Evolutionary conservation across 768 basidiomycete species (phyloP), one percentile per base, ranked within the genome.

Genomic region (Russula sp.): DNA sequence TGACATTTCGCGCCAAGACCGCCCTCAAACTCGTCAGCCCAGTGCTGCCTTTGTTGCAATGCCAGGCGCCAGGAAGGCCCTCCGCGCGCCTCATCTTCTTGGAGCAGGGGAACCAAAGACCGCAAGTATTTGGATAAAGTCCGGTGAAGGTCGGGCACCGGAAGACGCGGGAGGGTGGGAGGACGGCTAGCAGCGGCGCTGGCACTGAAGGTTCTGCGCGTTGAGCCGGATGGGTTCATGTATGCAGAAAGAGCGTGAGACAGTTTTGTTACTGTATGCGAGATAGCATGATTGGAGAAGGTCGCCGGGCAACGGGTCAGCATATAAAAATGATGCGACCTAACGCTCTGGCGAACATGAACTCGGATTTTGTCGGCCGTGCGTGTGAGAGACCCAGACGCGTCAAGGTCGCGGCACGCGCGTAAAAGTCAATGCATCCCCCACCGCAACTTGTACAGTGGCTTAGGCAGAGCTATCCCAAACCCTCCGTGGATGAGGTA

Each of bases 61-160:
- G 85, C 84, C 0, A 77, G 73, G 6, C 77, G 68, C 64, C 83
- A 86, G 2, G 82, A 72, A 3, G 77, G 69, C 2, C 83, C 83
- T 8, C 83, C 85, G 34, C 77, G 79, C 40, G 77, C 75, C 63
- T 87, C 89, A 57, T 88, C 86, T 68, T 96, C 89, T 27, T 83
- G 81, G 8, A 97, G 75, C 49, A 97, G 77, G 0, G 95, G 95
- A 57, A 85, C 79, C 1, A 98, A 73, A 18, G 90, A 89, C 58
- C 81, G 80, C 20, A 95, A 75, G 71, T 97, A 98, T 60, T 80
- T 82, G 67, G 88, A 81, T 42, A 98, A 77, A 0, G 91, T 89
- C 69, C 84, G 79, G 37, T 80, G 79, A 2, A 98, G 80, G 62
- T 86, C 81, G 18, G 94, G 94, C 3, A 97, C 82, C 1, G 95